Conservation (phyloP, 148 eudicot species). For the Polygonum aviculare region DNA sequence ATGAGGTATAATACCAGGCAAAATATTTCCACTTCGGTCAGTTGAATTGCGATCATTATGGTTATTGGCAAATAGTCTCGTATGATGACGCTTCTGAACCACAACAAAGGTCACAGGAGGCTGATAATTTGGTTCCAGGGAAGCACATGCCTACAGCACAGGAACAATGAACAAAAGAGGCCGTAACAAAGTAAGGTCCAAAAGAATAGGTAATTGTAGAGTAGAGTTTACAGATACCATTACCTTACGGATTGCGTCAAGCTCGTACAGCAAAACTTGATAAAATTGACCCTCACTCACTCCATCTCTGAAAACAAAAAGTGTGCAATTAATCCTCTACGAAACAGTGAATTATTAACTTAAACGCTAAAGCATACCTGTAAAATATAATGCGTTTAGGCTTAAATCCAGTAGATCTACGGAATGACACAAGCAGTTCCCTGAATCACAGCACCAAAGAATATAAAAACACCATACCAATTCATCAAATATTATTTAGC, state of each 20-base stretch:
- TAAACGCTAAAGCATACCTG: constrained; percentile 32
- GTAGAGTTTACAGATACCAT: not conserved
- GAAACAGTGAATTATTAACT: not conserved
- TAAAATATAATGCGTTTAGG: constrained; percentile 80
- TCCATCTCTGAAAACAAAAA: constrained; percentile 47
- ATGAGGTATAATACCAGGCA: constrained; percentile 53
- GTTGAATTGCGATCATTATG: constrained; percentile 44
- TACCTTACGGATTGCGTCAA: constrained; percentile 78
- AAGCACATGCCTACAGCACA: constrained; percentile 55
- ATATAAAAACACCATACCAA: not conserved
- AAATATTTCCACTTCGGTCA: constrained; percentile 67
- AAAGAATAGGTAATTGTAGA: not conserved
- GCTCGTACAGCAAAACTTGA: constrained; percentile 68
- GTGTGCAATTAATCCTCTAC: not conserved
- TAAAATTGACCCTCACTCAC: constrained; percentile 87
- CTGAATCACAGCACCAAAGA: constrained; percentile 21
- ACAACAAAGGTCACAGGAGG: constrained; percentile 89
- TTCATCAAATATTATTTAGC: not conserved
- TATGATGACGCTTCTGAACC: constrained; percentile 90
- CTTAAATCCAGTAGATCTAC: constrained; percentile 55
- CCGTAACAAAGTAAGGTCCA: not conserved
- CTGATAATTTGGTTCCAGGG: constrained; percentile 85
- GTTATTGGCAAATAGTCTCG: constrained; percentile 71
- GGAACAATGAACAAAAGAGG: not conserved
- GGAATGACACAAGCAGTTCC: constrained; percentile 79